Percentiles rank a stretch among this genome's conserved stretches.
Conservation (phyloP, 139 green algal species). For the Raphidocelis subcapitata region DNA sequence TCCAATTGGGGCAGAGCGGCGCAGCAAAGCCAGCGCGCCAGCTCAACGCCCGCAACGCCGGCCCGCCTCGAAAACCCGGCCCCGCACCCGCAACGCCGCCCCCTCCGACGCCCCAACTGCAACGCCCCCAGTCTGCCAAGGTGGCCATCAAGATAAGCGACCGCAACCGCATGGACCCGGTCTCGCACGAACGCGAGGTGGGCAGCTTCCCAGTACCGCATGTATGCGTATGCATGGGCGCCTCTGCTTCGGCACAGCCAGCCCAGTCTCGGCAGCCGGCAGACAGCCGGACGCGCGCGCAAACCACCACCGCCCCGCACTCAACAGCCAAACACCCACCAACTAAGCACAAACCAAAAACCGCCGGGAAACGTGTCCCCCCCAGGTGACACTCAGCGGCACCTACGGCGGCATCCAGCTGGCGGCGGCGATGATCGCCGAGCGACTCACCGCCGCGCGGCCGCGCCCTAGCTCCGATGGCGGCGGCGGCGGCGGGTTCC, state of each 20-base stretch:
- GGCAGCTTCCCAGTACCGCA: background rate
- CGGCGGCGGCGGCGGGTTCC: conserved; percentile 7
- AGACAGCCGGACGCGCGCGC: too few relatives aligned
- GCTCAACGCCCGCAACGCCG: too few relatives aligned
- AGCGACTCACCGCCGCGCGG: conserved; percentile 50
- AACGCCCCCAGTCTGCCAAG: conserved; percentile 37
- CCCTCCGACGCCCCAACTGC: background rate
- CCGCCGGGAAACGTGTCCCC: too few relatives aligned
- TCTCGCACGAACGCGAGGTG: conserved; percentile 56
- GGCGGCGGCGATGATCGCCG: conserved; percentile 60
- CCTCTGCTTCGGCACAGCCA: background rate
- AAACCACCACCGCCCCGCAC: background rate
- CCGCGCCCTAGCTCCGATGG: conserved; percentile 12
- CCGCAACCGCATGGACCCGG: conserved; percentile 56
- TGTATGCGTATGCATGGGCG: background rate
- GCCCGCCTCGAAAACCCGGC: too few relatives aligned
- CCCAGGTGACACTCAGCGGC: conserved; percentile 53
- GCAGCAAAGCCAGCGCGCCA: too few relatives aligned
- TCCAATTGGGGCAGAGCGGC: too few relatives aligned
- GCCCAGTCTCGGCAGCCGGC: background rate
- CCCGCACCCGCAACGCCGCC: too few relatives aligned
- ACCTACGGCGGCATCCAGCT: conserved; percentile 52
- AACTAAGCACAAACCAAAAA: too few relatives aligned
- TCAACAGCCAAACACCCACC: too few relatives aligned
- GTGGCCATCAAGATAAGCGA: conserved; percentile 64